Conservation (phyloP, 768 basidiomycete species). For the Trametes gibbosa region DNA sequence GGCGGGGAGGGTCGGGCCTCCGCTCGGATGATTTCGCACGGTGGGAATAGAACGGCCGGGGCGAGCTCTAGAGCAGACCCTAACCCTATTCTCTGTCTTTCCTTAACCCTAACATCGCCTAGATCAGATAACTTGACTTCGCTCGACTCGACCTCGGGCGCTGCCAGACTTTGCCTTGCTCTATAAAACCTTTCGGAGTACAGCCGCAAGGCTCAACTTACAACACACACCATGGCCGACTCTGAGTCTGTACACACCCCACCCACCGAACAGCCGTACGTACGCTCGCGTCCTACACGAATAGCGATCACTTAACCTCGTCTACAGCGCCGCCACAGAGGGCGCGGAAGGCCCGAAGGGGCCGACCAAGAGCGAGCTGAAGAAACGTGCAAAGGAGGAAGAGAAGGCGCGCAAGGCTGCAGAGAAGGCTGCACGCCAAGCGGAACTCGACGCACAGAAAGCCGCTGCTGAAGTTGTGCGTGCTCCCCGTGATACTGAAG, state of each 20-base stretch:
- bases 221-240: conserved; percentile 25
- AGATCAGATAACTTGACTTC: conserved; percentile 17
- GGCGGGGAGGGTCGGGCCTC: background rate
- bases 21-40: conserved; percentile 14
- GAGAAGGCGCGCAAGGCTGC: conserved; percentile 90
- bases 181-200: conserved; percentile 11
- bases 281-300: background rate
- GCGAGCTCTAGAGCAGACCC: conserved; percentile 6
- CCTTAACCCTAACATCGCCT: conserved; percentile 9
- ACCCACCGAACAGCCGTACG: conserved; percentile 19
- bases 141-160: conserved; percentile 11
- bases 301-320: background rate
- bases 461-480: conserved; percentile 63
- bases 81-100: conserved; percentile 7
- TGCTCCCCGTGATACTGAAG: background rate
- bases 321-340: conserved; percentile 14
- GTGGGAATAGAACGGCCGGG: conserved; percentile 19
- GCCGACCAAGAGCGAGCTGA: conserved; percentile 84
- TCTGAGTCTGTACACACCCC: conserved; percentile 18
- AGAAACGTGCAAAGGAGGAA: conserved; percentile 87
- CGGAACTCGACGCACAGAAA: conserved; percentile 67
- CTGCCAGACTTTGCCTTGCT: background rate
- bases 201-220: background rate
- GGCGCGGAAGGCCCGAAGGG: conserved; percentile 38
- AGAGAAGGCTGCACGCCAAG: conserved; percentile 78